Conservation (phyloP, 1,284 basidiomycete species). For the Schizophyllum amplum region DNA sequence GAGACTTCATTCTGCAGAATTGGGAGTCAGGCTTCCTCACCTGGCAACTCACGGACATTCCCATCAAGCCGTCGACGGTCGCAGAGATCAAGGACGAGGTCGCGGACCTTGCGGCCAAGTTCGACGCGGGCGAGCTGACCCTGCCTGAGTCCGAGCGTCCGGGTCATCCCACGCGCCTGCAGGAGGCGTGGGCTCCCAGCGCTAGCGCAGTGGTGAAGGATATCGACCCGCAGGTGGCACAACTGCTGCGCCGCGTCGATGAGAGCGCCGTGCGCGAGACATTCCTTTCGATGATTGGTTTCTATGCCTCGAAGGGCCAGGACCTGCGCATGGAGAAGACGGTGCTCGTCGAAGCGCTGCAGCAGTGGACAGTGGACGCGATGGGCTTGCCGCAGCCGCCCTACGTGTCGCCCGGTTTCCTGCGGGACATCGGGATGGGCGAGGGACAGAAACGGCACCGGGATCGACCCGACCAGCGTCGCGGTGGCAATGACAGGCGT, state of each 20-base stretch:
- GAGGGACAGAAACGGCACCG: conserved; percentile 4
- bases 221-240: conserved; percentile 25
- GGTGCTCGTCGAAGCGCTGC: conserved; percentile 53
- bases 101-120: conserved; percentile 36
- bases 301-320: conserved; percentile 52
- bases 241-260: conserved; percentile 38
- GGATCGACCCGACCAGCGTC: not conserved
- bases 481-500: not conserved
- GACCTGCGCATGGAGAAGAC: conserved; percentile 41
- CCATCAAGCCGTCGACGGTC: conserved; percentile 55
- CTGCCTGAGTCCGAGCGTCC: too few species aligned
- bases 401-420: conserved; percentile 38
- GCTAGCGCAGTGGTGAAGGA: conserved; percentile 17
- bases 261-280: conserved; percentile 53
- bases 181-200: not conserved
- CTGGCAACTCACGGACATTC: conserved; percentile 60
- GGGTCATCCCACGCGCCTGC: conserved; percentile 5
- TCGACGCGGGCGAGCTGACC: conserved; percentile 39
- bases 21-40: conserved; percentile 76
- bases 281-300: conserved; percentile 70
- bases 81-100: conserved; percentile 46
- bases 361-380: conserved; percentile 56
- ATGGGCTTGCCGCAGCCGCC: conserved; percentile 44
- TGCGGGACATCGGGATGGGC: conserved; percentile 28
- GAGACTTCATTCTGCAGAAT: conserved; percentile 81